Evolutionary conservation across 1,284 basidiomycete genomes (phyloP), one percentile per base, ranked within the genome.

Genomic region (Austroboletus novae-zelandiae): DNA sequence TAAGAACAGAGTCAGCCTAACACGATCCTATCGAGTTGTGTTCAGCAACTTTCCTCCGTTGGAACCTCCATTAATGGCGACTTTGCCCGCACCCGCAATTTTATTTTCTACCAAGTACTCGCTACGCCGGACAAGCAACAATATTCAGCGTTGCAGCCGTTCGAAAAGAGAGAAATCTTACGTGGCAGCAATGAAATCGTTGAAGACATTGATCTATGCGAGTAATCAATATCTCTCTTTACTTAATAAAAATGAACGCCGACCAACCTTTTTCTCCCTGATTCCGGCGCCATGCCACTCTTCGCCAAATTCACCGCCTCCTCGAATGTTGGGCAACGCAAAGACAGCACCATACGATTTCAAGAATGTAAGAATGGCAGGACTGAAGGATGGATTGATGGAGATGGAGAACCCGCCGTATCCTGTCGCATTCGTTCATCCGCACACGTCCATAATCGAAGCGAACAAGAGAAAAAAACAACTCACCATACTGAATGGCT

Each of bases 221-320:
- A 31, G 43, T 39, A 20, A 34, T 61, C 20, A 49, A 43, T 31
- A 42, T 7, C 18, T 17, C 20, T 20, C 23, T 31, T 23, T 15
- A 15, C 8, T 1, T 27, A 37, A 6, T 20, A n/a, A 17, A 3
- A 44, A 51, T 53, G 32, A 42, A 53, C 34, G 39, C 57, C n/a
- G 29, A 29, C 66, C 57, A 50, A 85, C 85, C 76, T 91, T 91
- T 51, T 77, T 75, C 53, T 89, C 87, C 52, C 73, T 75, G 25
- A 74, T 84, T 2, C 86, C 89, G n/a, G 78, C 86, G 35, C 78
- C 61, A 62, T 91, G 88, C 89, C 89, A 91, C 15, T 83, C 80
- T 62, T 91, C 86, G 13, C 91, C 91, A 57, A 90, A 92, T 65
- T 94, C 91, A 3, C 80, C 79, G 9, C 91, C 91, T n/a, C 91